Conservation (phyloP, 139 green algal species). For the Spirogloea muscicola region DNA sequence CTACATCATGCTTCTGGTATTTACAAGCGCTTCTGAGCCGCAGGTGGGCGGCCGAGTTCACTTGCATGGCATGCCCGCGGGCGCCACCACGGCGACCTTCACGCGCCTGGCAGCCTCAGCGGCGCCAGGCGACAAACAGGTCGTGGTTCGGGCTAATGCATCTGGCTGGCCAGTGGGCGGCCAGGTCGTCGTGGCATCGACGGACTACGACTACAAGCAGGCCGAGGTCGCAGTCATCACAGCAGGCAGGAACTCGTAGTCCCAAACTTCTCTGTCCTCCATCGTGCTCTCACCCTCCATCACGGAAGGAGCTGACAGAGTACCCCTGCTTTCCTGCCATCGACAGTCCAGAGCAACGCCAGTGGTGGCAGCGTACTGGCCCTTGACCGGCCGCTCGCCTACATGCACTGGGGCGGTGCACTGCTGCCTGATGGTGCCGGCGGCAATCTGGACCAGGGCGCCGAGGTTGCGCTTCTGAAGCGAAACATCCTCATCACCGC, state of each 20-base stretch:
- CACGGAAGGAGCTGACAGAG: too few species aligned
- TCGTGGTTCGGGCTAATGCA: slow-evolving; percentile 8
- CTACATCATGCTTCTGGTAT: too few species aligned
- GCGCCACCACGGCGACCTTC: neutral
- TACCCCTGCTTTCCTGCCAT: neutral
- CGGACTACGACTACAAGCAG: slow-evolving; percentile 22
- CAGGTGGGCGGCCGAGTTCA: slow-evolving; percentile 29
- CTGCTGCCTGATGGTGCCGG: slow-evolving; percentile 8
- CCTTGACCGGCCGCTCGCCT: neutral
- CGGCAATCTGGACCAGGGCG: slow-evolving; percentile 7
- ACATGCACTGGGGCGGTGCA: slow-evolving; percentile 32
- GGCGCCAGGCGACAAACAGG: neutral
- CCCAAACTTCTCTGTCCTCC: too few species aligned
- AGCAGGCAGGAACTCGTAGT: too few species aligned
- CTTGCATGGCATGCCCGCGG: slow-evolving; percentile 23
- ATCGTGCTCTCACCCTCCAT: too few species aligned
- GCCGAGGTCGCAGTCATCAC: too few species aligned
- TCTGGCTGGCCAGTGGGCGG: slow-evolving; percentile 15
- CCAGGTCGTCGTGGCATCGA: slow-evolving; percentile 18
- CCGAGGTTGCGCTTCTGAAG: slow-evolving; percentile 27
- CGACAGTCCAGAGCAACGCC: too few species aligned
- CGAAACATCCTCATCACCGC: slow-evolving; percentile 17
- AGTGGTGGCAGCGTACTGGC: neutral
- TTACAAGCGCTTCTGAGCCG: too few species aligned
- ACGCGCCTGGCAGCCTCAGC: slow-evolving; percentile 3